A percentile compares a stretch with the other conserved stretches of the same genome.
phyloP scores from a whole-genome alignment of 2,329 filamentous ascomycete species.

The Pestalotiopsis sp. region DNA sequence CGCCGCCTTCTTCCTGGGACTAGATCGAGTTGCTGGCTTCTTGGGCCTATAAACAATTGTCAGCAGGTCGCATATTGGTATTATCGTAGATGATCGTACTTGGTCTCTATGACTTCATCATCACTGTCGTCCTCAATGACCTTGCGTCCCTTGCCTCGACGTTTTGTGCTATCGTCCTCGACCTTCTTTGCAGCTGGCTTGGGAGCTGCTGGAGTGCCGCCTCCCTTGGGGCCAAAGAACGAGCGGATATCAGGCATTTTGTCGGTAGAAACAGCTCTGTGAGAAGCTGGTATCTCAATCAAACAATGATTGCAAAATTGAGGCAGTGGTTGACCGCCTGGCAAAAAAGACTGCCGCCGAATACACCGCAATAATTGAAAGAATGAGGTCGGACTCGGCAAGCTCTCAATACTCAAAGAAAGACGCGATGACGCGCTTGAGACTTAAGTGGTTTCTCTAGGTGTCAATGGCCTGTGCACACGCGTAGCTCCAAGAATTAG shows the following conservation, averaged over 20 bases:
- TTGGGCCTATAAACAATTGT: conserved; percentile 45
- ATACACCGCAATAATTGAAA: not conserved
- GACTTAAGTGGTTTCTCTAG: conserved; percentile 11
- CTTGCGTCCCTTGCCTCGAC: conserved; percentile 60
- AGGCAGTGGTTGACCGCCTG: not conserved
- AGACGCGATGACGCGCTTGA: conserved; percentile 3
- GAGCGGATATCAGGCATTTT: conserved; percentile 87
- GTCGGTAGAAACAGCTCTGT: not conserved
- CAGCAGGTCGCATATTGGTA: conserved; percentile 13
- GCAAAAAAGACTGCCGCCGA: not conserved
- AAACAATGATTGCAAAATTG: not conserved
- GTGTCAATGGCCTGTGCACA: not conserved
- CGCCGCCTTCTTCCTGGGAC: conserved; percentile 58
- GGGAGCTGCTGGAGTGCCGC: conserved; percentile 47
- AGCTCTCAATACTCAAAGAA: not conserved
- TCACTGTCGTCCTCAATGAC: conserved; percentile 83
- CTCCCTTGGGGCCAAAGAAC: conserved; percentile 83
- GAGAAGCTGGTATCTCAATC: not conserved
- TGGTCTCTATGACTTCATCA: conserved; percentile 66
- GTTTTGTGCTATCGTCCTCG: conserved; percentile 46
- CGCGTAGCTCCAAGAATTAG: not conserved
- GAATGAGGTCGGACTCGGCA: not conserved
- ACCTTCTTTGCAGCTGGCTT: conserved; percentile 50
- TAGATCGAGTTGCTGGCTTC: conserved; percentile 54
- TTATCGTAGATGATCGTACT: conserved; percentile 40